Conservation (phyloP, 2,329 filamentous ascomycete species). For the Stagonosporopsis vannaccii region DNA sequence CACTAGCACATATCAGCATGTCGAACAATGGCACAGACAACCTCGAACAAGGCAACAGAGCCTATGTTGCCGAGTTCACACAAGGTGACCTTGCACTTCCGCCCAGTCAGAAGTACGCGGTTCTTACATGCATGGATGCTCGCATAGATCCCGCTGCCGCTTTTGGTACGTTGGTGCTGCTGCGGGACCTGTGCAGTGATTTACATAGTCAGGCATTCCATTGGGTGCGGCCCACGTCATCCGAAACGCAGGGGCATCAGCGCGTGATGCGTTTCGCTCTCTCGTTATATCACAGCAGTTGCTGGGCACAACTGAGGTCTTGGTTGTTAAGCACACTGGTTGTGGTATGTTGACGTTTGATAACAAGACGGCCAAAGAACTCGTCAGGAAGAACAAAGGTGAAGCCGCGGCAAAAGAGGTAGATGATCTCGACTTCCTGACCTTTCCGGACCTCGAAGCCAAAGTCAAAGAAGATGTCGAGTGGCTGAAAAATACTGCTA, state of each 20-base stretch:
- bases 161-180: conserved; percentile 54
- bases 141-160: conserved; percentile 71
- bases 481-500: conserved; percentile 66
- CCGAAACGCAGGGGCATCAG: conserved; percentile 69
- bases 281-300: conserved; percentile 82
- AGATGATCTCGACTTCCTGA: conserved; percentile 66
- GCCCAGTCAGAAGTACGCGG: conserved; percentile 72
- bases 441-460: conserved; percentile 64
- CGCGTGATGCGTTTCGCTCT: conserved; percentile 73
- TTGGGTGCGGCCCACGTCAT: conserved; percentile 82
- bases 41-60: conserved; percentile 63
- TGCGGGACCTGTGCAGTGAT: neutral
- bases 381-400: conserved; percentile 68
- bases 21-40: conserved; percentile 61
- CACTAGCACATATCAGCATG: conserved; percentile 36
- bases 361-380: conserved; percentile 62
- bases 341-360: conserved; percentile 76
- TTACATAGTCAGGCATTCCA: conserved; percentile 57
- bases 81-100: conserved; percentile 72
- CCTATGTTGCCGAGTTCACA: conserved; percentile 67
- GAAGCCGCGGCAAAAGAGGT: conserved; percentile 57
- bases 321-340: conserved; percentile 76
- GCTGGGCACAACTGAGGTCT: conserved; percentile 76
- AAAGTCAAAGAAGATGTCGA: conserved; percentile 72
- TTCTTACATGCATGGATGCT: conserved; percentile 84